Base-by-base conservation (phyloP, 2,329 filamentous ascomycete species). In the Aspergillus sp. region DNA sequence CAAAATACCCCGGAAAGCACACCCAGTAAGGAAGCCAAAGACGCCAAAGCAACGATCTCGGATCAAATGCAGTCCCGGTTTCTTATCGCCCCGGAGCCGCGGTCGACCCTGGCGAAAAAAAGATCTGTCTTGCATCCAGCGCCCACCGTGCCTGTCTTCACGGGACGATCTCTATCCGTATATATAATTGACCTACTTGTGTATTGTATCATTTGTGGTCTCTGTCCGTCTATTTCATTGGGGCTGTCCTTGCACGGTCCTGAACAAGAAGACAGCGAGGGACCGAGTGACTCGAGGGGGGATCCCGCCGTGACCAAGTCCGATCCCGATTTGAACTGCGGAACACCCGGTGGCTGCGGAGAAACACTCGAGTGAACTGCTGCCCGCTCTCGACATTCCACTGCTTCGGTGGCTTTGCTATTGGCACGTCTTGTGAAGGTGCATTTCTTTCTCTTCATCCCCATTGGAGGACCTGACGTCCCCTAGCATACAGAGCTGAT, bases 1-100 rank as follows among this genome's bases (percentile, higher is more conserved):
- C 2, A 25, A 13, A 36, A 13, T 5, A 5, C 30, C 32, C 11
- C 5, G 32, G 11, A 13, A 36, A 36, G 32, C 10, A 15, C 32
- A 15, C 11, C 11, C 5, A 36, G 3, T 36, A 11, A 36, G 32
- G 32, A 13, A 13, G 4, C 11, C 32, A 36, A 36, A 36, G 32
- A 36, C 5, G 32, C 32, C 32, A 13, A 36, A 36, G 32, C 32
- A 44, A 44, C 39, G 39, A 54, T 54, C 50, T 60, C 62, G 66
- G 63, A 68, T 68, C 66, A 68, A 68, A 64, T 64, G 59, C 61
- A 63, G 54, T 63, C 62, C 66, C 67, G 67, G 61, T 36, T 61
- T 61, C 66, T 69, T 68, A 64, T 68, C 67, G 62, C 64, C 53
- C 53, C 50, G 55, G 63, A 61, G 59, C 63, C 56, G 61, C 61